Percentiles rank a stretch among this genome's conserved stretches.
Conservation (phyloP, 1,284 basidiomycete genomes). For the Anthracocystis panici-leucophaei region DNA sequence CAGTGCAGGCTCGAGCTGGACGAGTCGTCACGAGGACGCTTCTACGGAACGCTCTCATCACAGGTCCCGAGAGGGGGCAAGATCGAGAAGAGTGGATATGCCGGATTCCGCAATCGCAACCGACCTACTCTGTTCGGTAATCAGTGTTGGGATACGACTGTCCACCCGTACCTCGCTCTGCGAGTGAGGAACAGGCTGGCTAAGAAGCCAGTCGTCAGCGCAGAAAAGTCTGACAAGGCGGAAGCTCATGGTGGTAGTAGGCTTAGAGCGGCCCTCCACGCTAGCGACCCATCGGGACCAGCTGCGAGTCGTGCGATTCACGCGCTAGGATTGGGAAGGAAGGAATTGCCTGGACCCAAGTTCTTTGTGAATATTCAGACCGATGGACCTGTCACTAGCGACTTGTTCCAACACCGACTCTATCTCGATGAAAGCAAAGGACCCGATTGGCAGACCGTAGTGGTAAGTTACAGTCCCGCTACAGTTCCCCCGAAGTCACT, state of each 20-base stretch:
- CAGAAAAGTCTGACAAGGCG: constrained; percentile 14
- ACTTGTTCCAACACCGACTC: constrained; percentile 89
- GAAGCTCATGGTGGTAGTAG: constrained; percentile 13
- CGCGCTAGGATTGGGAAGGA: constrained; percentile 56
- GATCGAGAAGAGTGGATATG: constrained; percentile 73
- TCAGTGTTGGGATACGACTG: constrained; percentile 81
- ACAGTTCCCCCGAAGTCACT: not conserved
- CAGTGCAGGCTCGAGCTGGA: constrained; percentile 70
- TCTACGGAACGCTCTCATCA: constrained; percentile 68
- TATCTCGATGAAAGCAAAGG: constrained; percentile 80
- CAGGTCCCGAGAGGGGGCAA: constrained; percentile 66
- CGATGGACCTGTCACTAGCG: constrained; percentile 75
- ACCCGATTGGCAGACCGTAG: constrained; percentile 82
- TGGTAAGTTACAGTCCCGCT: constrained; percentile 73
- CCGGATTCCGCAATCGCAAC: constrained; percentile 82
- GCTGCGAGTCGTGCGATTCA: constrained; percentile 55
- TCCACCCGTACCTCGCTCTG: constrained; percentile 81
- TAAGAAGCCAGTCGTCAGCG: constrained; percentile 19
- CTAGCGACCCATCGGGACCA: constrained; percentile 49
- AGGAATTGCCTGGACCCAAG: constrained; percentile 66
- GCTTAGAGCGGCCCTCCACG: constrained; percentile 57
- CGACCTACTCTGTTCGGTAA: constrained; percentile 81
- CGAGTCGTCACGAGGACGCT: constrained; percentile 60
- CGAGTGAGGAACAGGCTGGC: constrained; percentile 74
- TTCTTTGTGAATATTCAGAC: constrained; percentile 86